Percentiles rank a stretch among this genome's conserved stretches.
Evolutionary conservation across 306 rosid genomes (phyloP).

Genomic region (Vigna reflexopilosa): DNA sequence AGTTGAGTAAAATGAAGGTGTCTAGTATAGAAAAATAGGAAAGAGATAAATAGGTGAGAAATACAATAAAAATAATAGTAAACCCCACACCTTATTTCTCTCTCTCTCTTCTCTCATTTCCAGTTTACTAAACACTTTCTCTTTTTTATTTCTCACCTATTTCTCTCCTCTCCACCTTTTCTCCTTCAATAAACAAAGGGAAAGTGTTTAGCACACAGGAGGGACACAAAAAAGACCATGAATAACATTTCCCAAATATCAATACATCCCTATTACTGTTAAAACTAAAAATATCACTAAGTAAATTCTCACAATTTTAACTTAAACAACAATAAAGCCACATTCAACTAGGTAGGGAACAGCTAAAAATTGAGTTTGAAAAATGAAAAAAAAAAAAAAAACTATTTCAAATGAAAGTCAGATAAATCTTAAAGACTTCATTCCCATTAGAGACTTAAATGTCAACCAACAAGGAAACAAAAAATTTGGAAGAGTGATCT

Average conservation of each 20-base stretch:
- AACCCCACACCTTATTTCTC: not conserved
- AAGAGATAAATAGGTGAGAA: not conserved
- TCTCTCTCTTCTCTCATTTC: not conserved
- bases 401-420: constrained; percentile 8
- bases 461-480: constrained; percentile 1
- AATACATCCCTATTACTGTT: constrained; percentile 10
- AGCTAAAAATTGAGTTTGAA: not conserved
- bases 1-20: not conserved
- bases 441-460: constrained; percentile 6
- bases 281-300: constrained; percentile 1
- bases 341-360: not conserved
- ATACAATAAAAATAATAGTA: too few relatives aligned
- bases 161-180: not conserved
- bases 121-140: not conserved
- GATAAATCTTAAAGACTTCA: constrained; percentile 1
- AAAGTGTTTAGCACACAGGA: constrained; percentile 4
- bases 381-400: too few relatives aligned
- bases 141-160: not conserved
- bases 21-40: not conserved
- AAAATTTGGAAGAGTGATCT: constrained; percentile 6
- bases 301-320: not conserved
- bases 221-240: not conserved
- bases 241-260: constrained; percentile 4
- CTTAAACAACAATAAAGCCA: not conserved
- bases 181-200: not conserved